These are phyloP conservation scores for Epichloe hybrida DNA, from an alignment of 2,329 filamentous ascomycete genomes.

Conservation along the genomic window DNA sequence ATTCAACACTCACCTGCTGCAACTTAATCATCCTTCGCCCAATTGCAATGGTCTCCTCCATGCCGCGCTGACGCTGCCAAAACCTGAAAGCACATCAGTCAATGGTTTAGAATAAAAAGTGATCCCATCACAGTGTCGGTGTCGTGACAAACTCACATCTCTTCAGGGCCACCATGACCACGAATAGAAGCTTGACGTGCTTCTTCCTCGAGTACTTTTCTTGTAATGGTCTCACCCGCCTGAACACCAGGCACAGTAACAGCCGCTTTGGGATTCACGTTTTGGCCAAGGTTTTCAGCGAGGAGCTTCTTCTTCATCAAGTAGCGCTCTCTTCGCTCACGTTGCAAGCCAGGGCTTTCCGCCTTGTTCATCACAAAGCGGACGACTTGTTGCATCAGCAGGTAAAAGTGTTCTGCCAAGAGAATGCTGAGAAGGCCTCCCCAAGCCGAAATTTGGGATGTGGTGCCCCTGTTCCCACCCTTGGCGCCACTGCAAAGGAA, in stretches of 20 bases:
- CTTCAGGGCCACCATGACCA: constrained; percentile 37
- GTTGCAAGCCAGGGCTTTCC: constrained; percentile 75
- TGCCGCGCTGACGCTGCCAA: constrained; percentile 47
- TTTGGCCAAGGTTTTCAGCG: constrained; percentile 53
- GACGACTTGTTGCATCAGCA: constrained; percentile 62
- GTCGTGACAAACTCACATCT: constrained; percentile 25
- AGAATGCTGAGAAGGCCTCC: constrained; percentile 69
- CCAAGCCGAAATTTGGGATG: constrained; percentile 63
- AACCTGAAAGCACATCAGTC: constrained; percentile 29
- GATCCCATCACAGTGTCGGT: neutral
- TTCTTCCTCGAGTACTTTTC: constrained; percentile 51
- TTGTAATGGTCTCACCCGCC: constrained; percentile 49
- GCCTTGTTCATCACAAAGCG: constrained; percentile 62
- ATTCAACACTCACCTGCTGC: constrained; percentile 18
- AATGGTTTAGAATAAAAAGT: neutral
- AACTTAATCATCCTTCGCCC: constrained; percentile 42
- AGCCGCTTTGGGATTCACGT: constrained; percentile 34
- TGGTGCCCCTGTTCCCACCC: constrained; percentile 50
- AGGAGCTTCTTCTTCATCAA: constrained; percentile 67
- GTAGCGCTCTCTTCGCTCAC: constrained; percentile 71
- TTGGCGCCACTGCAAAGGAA: constrained; percentile 71
- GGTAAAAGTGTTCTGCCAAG: constrained; percentile 78
- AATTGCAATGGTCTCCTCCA: constrained; percentile 42
- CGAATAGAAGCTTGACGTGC: constrained; percentile 36
- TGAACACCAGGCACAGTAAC: constrained; percentile 28